Evolutionary conservation across 495 filamentous ascomycete species (phyloP).

Genomic region (Penicillium pulvis): DNA sequence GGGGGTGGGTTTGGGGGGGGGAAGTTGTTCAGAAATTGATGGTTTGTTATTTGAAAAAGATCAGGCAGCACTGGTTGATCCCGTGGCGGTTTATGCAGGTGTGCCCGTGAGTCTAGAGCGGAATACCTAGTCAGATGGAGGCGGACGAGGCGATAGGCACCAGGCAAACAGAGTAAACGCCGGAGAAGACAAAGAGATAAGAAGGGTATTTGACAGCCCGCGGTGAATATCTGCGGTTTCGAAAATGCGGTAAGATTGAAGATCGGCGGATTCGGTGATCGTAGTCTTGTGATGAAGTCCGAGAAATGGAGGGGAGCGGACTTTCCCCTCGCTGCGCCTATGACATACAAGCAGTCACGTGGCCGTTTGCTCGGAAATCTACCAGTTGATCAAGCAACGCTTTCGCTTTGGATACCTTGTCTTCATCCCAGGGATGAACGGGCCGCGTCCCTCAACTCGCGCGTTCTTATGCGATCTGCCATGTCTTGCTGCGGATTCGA

Average conservation of each 20-base stretch:
- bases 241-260: not conserved
- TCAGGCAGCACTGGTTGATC: slow-evolving; percentile 19
- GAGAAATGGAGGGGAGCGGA: slow-evolving; percentile 26
- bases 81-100: slow-evolving; percentile 1
- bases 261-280: not conserved
- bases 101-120: slow-evolving; percentile 6
- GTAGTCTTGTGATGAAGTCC: slow-evolving; percentile 18
- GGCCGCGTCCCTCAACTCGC: slow-evolving; percentile 65
- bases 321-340: slow-evolving; percentile 43
- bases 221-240: not conserved
- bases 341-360: slow-evolving; percentile 51
- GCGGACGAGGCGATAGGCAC: slow-evolving; percentile 23
- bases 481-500: slow-evolving; percentile 57
- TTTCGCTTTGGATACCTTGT: not conserved
- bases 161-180: slow-evolving; percentile 15
- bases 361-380: slow-evolving; percentile 10
- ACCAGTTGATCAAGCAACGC: not conserved
- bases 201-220: not conserved
- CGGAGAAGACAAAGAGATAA: slow-evolving; percentile 1
- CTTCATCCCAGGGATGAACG: slow-evolving; percentile 45
- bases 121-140: slow-evolving; percentile 25
- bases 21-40: not conserved
- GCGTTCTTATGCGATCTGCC: slow-evolving; percentile 68
- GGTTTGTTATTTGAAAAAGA: slow-evolving; percentile 8
- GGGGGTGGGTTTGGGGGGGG: not conserved